Percentiles rank a stretch among this genome's conserved stretches.
These are phyloP conservation scores for Hirschfeldia incana DNA, from an alignment of 345 rosid genomes.

Conservation along the genomic window DNA sequence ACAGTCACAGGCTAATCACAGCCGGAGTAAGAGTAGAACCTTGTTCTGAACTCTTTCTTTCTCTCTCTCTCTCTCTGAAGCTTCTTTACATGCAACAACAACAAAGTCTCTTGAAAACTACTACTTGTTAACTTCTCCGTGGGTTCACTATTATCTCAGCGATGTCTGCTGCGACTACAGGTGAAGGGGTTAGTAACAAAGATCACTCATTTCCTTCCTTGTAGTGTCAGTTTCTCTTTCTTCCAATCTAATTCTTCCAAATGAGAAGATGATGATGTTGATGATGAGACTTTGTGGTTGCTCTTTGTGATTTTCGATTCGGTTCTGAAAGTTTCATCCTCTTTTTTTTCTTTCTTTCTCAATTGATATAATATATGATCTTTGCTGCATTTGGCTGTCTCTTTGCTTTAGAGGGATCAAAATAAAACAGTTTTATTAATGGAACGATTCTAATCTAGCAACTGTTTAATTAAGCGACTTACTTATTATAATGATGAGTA, in stretches of 20 bases:
- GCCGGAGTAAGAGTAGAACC: not conserved
- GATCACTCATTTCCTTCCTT: slow-evolving; percentile 22
- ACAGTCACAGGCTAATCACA: not conserved
- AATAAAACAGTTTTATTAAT: too few relatives aligned
- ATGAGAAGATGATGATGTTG: too few relatives aligned
- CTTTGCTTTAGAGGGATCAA: slow-evolving; percentile 1
- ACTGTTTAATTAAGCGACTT: too few relatives aligned
- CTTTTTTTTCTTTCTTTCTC: too few relatives aligned
- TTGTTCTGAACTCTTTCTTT: not conserved
- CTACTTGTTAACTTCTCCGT: slow-evolving; percentile 5
- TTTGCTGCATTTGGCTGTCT: slow-evolving; percentile 10
- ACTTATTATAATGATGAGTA: too few relatives aligned
- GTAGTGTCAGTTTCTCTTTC: not conserved
- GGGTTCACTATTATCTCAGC: not conserved
- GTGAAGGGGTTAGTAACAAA: slow-evolving; percentile 23
- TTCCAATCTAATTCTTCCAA: not conserved
- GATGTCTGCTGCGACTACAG: slow-evolving; percentile 13
- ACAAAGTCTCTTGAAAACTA: slow-evolving; percentile 29
- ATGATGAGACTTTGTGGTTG: not conserved
- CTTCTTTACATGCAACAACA: slow-evolving; percentile 30
- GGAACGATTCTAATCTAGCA: too few relatives aligned
- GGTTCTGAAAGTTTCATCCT: not conserved
- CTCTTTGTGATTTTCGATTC: not conserved
- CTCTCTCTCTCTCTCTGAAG: slow-evolving; percentile 1
- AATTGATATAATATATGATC: not conserved